phyloP scores from a whole-genome alignment of 1,284 basidiomycete genomes.

The Malassezia japonica region DNA sequence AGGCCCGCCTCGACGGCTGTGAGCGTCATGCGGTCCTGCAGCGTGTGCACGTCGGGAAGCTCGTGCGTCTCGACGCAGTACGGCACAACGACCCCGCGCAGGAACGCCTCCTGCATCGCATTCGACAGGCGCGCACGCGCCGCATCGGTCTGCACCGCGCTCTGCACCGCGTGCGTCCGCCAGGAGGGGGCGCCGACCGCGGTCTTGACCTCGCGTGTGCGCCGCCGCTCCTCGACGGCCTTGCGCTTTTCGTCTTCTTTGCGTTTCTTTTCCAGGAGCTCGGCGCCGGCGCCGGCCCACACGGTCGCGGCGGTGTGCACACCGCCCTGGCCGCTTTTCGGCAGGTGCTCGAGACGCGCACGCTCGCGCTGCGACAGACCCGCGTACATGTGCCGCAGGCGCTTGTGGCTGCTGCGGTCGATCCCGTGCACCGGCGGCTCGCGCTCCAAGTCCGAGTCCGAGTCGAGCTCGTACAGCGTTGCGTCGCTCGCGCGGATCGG shows the following conservation, averaged over 20 bases:
- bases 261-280: constrained; percentile 46
- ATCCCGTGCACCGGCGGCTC: constrained; percentile 10
- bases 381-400: constrained; percentile 37
- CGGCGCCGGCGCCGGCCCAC: constrained; percentile 46
- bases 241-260: constrained; percentile 46
- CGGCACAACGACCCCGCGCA: constrained; percentile 29
- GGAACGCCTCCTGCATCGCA: constrained; percentile 39
- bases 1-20: constrained; percentile 49
- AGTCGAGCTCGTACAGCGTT: constrained; percentile 20
- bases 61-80: constrained; percentile 48
- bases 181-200: constrained; percentile 42
- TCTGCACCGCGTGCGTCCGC: constrained; percentile 27
- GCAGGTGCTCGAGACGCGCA: constrained; percentile 32
- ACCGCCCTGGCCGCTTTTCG: constrained; percentile 25
- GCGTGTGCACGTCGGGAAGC: constrained; percentile 47
- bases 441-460: constrained; percentile 22
- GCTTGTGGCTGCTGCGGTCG: constrained; percentile 32
- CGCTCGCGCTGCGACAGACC: constrained; percentile 37
- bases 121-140: constrained; percentile 25
- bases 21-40: constrained; percentile 50
- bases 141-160: constrained; percentile 26
- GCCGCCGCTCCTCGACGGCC: constrained; percentile 37
- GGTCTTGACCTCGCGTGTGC: constrained; percentile 34
- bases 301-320: constrained; percentile 22
- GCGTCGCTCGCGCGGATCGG: constrained; percentile 13